Conservation (phyloP, 2,329 filamentous ascomycete genomes). For the Coleophoma eucalyptorum region DNA sequence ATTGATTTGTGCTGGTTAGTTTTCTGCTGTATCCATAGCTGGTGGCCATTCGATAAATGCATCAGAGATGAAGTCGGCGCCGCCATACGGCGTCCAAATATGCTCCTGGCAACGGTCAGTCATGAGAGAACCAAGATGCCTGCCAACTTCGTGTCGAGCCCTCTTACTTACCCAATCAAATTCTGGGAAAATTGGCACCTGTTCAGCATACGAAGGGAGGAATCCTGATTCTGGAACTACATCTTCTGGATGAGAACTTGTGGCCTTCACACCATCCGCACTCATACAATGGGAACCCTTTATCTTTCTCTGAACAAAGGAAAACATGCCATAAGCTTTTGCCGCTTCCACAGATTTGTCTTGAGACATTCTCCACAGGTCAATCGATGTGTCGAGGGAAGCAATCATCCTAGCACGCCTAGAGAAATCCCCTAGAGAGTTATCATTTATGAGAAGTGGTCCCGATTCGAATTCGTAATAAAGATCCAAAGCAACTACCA, state of each 20-base stretch:
- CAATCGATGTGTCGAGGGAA: conserved; percentile 5
- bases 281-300: background rate
- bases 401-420: conserved; percentile 4
- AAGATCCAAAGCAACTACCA: conserved; percentile 8
- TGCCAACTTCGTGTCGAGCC: no score
- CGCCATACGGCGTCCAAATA: background rate
- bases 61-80: background rate
- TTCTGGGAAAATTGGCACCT: background rate
- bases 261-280: no score
- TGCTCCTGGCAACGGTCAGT: no score
- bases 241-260: no score
- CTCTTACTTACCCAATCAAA: conserved; percentile 4
- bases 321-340: conserved; percentile 11
- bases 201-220: no score
- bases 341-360: conserved; percentile 9
- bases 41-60: background rate
- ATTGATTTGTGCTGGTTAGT: no score
- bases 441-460: background rate
- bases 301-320: conserved; percentile 6
- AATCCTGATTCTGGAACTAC: no score
- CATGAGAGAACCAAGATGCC: no score
- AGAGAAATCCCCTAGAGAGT: conserved; percentile 3
- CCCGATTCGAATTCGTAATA: conserved; percentile 2
- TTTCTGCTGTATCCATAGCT: background rate
- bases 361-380: conserved; percentile 6